phyloP scores from a whole-genome alignment of 352 stramenopile species.

The Achlya hypogyna region DNA sequence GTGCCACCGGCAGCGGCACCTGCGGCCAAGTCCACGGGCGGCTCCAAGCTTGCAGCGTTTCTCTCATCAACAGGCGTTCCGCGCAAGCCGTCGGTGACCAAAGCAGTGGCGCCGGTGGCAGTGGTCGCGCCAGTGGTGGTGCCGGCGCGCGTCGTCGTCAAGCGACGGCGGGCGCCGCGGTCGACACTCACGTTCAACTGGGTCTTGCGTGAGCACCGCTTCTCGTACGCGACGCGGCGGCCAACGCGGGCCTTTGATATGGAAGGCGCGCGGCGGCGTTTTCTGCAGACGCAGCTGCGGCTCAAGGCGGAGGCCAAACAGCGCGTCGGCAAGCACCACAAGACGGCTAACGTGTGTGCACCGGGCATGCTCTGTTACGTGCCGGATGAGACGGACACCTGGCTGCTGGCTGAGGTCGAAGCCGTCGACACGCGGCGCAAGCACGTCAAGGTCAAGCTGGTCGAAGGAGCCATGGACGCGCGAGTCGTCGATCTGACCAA shows the following conservation, averaged over 20 bases:
- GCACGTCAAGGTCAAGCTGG: conserved; percentile 66
- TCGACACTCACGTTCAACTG: conserved; percentile 63
- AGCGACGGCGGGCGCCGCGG: conserved; percentile 28
- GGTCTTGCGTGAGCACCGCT: conserved; percentile 46
- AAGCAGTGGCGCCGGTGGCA: background rate
- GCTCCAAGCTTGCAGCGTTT: conserved; percentile 75
- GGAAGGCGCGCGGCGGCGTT: conserved; percentile 68
- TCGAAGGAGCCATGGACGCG: conserved; percentile 48
- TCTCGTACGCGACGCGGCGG: conserved; percentile 49
- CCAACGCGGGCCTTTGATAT: conserved; percentile 62
- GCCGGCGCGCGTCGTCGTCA: background rate
- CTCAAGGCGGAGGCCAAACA: conserved; percentile 76
- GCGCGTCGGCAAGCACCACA: conserved; percentile 37
- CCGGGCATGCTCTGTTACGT: conserved; percentile 85
- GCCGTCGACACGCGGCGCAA: conserved; percentile 78
- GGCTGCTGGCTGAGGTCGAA: conserved; percentile 71
- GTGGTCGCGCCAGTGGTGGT: background rate
- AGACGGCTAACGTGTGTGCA: conserved; percentile 81
- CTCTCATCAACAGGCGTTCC: conserved; percentile 35
- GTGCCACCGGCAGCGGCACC: conserved; percentile 31
- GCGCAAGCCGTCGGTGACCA: background rate
- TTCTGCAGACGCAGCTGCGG: conserved; percentile 74
- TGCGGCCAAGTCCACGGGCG: conserved; percentile 38
- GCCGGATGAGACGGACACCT: conserved; percentile 79
- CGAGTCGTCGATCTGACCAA: conserved; percentile 77